Percentiles rank a stretch among this genome's conserved stretches.
These are phyloP conservation scores for Candida labiduridarum DNA, from an alignment of 1,139 yeast species.

Conservation along the genomic window DNA sequence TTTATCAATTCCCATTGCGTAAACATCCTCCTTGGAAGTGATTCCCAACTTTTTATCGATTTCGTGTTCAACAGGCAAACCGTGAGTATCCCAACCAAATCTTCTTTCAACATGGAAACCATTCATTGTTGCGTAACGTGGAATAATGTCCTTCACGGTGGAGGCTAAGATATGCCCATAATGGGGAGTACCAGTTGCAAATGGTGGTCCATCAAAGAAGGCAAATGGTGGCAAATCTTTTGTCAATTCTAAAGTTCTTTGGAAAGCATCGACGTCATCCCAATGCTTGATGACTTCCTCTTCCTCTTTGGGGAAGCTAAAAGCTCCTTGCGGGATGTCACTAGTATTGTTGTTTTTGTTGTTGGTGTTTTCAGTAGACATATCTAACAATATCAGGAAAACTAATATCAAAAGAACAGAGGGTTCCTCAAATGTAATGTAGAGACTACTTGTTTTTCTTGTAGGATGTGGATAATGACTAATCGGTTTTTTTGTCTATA, in stretches of 20 bases:
- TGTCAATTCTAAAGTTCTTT: slow-evolving; percentile 79
- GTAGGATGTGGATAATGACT: background rate
- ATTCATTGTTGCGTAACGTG: slow-evolving; percentile 97
- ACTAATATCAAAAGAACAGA: background rate
- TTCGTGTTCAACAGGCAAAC: slow-evolving; percentile 97
- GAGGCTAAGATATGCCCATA: slow-evolving; percentile 97
- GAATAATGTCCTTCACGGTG: slow-evolving; percentile 94
- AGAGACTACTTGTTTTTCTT: background rate
- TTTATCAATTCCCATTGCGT: slow-evolving; percentile 89
- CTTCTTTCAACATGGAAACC: slow-evolving; percentile 96
- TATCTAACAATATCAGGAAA: slow-evolving; percentile 12
- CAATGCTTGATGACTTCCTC: slow-evolving; percentile 76
- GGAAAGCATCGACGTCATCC: slow-evolving; percentile 93
- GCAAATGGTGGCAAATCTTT: slow-evolving; percentile 87
- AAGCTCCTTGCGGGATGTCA: slow-evolving; percentile 28
- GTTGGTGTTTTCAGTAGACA: slow-evolving; percentile 27
- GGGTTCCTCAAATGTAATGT: background rate
- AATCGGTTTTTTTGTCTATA: background rate
- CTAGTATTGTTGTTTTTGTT: slow-evolving; percentile 5
- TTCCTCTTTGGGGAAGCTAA: slow-evolving; percentile 85
- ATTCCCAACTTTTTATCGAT: slow-evolving; percentile 96
- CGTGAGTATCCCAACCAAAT: slow-evolving; percentile 99
- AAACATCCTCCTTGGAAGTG: slow-evolving; percentile 90
- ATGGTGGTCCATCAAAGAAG: slow-evolving; percentile 98
- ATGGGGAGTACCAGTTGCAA: slow-evolving; percentile 99